Conservation (phyloP, 75 land plant species). For the Chamaecyparis obtusa region DNA sequence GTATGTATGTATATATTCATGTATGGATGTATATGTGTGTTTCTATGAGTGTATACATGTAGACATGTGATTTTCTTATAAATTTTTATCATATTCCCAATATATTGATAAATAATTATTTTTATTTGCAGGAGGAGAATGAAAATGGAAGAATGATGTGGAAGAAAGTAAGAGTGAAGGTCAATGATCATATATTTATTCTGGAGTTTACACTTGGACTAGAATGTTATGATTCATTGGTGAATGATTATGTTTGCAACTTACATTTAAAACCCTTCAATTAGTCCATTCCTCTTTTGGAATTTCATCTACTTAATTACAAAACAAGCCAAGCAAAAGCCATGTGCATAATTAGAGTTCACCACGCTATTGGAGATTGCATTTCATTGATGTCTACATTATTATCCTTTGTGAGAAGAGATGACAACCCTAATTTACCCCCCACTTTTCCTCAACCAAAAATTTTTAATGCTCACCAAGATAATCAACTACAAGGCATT, state of each 20-base stretch:
- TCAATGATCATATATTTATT: slow-evolving; percentile 41
- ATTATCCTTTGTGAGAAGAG: slow-evolving; percentile 26
- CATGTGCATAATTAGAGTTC: slow-evolving; percentile 37
- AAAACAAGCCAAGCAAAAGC: slow-evolving; percentile 34
- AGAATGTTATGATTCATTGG: slow-evolving; percentile 25
- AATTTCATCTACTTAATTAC: slow-evolving; percentile 48
- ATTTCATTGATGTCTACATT: slow-evolving; percentile 59
- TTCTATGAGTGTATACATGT: no score
- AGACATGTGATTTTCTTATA: no score
- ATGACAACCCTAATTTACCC: slow-evolving; percentile 33
- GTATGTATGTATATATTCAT: no score
- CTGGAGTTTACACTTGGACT: slow-evolving; percentile 17
- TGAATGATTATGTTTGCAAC: slow-evolving; percentile 39
- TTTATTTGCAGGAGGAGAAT: background rate
- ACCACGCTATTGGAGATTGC: slow-evolving; percentile 75
- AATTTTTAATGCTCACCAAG: background rate
- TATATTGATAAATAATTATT: no score
- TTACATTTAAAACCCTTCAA: slow-evolving; percentile 33
- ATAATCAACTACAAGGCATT: background rate
- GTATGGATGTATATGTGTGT: no score
- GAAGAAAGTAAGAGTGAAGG: slow-evolving; percentile 19
- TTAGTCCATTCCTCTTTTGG: slow-evolving; percentile 47
- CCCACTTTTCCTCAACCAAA: slow-evolving; percentile 28
- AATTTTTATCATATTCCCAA: no score
- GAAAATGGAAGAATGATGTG: background rate